These are phyloP conservation scores for Fusarium staphyleae DNA, from an alignment of 2,329 filamentous ascomycete genomes.

Conservation along the genomic window DNA sequence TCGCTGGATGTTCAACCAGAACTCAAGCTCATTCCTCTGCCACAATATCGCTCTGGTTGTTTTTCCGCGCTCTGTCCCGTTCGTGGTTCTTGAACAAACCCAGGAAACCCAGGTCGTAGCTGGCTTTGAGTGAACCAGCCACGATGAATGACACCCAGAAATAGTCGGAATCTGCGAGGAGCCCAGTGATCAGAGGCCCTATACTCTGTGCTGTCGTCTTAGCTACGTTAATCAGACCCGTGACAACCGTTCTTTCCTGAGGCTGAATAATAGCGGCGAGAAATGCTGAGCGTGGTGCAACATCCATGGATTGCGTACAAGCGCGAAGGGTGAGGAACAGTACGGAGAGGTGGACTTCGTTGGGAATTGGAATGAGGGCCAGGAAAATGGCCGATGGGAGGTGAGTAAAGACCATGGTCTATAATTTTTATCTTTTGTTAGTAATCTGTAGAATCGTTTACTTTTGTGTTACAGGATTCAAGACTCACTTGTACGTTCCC, in stretches of 20 bases:
- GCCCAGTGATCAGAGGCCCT: constrained; percentile 70
- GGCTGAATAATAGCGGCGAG: constrained; percentile 69
- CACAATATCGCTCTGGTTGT: background rate
- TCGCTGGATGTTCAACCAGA: background rate
- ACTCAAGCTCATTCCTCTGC: background rate
- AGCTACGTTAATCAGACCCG: constrained; percentile 74
- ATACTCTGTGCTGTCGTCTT: constrained; percentile 70
- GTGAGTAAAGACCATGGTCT: constrained; percentile 80
- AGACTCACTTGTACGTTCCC: constrained; percentile 68
- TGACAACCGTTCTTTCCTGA: constrained; percentile 72
- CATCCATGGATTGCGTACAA: constrained; percentile 72
- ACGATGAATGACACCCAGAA: constrained; percentile 70
- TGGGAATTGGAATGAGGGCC: constrained; percentile 66
- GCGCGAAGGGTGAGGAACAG: constrained; percentile 68
- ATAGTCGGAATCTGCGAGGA: constrained; percentile 60
- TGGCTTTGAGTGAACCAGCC: constrained; percentile 68
- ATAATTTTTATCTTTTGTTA: background rate
- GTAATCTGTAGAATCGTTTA: background rate
- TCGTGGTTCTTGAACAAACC: constrained; percentile 41
- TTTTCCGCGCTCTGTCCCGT: constrained; percentile 9
- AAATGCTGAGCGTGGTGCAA: constrained; percentile 73
- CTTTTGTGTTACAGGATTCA: constrained; percentile 1
- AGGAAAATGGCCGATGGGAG: constrained; percentile 73
- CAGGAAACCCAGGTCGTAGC: constrained; percentile 66
- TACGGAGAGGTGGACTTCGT: constrained; percentile 60